A percentile compares a stretch with the other conserved stretches of the same genome.
Evolutionary conservation across 1,284 basidiomycete genomes (phyloP).

Genomic region (Heterobasidion occidentale): DNA sequence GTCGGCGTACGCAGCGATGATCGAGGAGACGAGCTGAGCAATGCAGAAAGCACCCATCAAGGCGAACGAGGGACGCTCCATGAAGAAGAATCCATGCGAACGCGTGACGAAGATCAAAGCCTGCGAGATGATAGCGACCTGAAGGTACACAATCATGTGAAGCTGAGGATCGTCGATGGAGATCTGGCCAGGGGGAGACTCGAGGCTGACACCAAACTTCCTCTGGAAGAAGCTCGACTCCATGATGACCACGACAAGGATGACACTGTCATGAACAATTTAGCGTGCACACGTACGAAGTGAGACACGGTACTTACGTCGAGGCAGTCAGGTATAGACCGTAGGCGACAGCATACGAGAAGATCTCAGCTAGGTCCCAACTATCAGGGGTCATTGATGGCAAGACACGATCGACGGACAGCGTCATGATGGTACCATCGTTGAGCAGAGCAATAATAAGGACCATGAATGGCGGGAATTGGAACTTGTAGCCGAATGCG

Average conservation of each 20-base stretch:
- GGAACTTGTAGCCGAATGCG: conserved; percentile 92
- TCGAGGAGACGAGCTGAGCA: conserved; percentile 90
- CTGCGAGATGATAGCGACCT: conserved; percentile 97
- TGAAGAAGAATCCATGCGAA: conserved; percentile 96
- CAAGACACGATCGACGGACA: conserved; percentile 94
- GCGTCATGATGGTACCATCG: conserved; percentile 98
- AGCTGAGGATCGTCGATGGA: conserved; percentile 69
- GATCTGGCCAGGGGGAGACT: conserved; percentile 28
- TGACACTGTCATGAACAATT: conserved; percentile 39
- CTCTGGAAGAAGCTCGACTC: conserved; percentile 87
- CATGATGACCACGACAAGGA: conserved; percentile 79
- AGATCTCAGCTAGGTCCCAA: conserved; percentile 96
- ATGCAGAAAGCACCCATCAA: conserved; percentile 87
- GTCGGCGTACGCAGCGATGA: conserved; percentile 90
- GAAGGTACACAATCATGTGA: conserved; percentile 80
- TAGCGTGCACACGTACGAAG: conserved; percentile 9
- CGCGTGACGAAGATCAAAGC: conserved; percentile 96
- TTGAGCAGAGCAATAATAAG: conserved; percentile 96
- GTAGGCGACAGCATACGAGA: conserved; percentile 91
- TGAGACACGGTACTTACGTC: conserved; percentile 48
- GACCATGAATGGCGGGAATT: conserved; percentile 99
- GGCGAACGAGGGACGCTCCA: conserved; percentile 91
- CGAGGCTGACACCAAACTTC: conserved; percentile 72
- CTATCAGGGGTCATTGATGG: conserved; percentile 89
- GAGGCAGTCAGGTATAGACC: conserved; percentile 89